Evolutionary conservation across 768 basidiomycete species (phyloP).

Genomic region (Pleurotus tuber-regium): DNA sequence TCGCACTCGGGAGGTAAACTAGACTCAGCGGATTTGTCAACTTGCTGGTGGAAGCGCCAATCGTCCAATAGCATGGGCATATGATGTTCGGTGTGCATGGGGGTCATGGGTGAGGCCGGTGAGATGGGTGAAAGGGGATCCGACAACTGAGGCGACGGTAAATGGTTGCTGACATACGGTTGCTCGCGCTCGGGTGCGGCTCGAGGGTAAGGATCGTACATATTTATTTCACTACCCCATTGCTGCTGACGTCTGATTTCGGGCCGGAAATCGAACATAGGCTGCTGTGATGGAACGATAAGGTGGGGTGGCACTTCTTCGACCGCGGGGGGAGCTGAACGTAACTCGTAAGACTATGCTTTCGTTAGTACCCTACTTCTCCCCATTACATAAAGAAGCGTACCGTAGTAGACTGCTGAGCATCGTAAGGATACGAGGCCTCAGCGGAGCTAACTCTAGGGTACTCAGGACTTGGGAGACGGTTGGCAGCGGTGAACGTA

Average conservation of each 20-base stretch:
- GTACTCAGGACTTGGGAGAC: too few species aligned
- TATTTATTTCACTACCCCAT: background rate
- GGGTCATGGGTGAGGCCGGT: background rate
- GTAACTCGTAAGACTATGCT: background rate
- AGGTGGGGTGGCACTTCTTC: conserved; percentile 6
- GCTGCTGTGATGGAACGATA: conserved; percentile 11
- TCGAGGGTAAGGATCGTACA: conserved; percentile 4
- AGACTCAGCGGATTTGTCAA: background rate
- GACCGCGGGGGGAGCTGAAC: background rate
- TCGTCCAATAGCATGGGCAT: background rate
- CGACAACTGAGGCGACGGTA: background rate
- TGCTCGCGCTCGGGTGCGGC: background rate
- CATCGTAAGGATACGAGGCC: background rate
- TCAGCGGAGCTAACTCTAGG: background rate
- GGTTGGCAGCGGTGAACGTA: too few species aligned
- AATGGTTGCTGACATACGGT: background rate
- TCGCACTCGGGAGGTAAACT: too few species aligned
- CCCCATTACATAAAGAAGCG: conserved; percentile 1
- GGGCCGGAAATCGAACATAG: background rate
- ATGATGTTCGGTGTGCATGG: background rate
- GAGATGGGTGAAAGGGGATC: background rate
- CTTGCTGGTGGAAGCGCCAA: background rate
- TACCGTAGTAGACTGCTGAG: background rate
- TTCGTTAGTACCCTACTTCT: background rate
- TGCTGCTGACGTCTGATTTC: conserved; percentile 1